A percentile compares a stretch with the other conserved stretches of the same genome.
phyloP scores from a whole-genome alignment of 805 yeast genomes.

The Teunomyces funiuensis region DNA sequence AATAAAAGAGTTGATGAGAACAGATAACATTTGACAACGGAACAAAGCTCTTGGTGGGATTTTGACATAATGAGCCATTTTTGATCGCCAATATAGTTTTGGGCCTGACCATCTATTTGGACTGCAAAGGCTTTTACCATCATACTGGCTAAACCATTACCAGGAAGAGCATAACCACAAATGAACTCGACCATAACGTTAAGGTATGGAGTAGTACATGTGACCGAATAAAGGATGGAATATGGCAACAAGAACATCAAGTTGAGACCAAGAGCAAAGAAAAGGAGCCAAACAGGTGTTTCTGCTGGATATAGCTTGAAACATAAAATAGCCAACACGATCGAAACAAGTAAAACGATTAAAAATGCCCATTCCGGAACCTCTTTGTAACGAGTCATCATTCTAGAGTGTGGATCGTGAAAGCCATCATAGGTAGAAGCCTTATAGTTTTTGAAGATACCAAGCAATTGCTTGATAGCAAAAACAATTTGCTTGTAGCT shows the following conservation, averaged over 20 bases:
- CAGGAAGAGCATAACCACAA: slow-evolving; percentile 27
- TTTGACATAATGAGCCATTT: slow-evolving; percentile 26
- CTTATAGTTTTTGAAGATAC: background rate
- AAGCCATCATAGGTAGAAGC: slow-evolving; percentile 13
- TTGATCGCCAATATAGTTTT: slow-evolving; percentile 34
- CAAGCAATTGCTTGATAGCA: slow-evolving; percentile 4
- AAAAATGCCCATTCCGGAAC: slow-evolving; percentile 37
- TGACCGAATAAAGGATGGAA: slow-evolving; percentile 14
- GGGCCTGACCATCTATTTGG: slow-evolving; percentile 30
- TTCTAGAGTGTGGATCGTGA: slow-evolving; percentile 28
- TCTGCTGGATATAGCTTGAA: slow-evolving; percentile 10
- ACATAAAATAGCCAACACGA: slow-evolving; percentile 19
- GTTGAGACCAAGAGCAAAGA: slow-evolving; percentile 21
- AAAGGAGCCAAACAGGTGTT: slow-evolving; percentile 25
- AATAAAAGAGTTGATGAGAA: slow-evolving; percentile 23
- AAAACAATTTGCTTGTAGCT: slow-evolving; percentile 4
- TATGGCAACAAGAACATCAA: slow-evolving; percentile 22
- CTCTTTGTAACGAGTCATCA: slow-evolving; percentile 34
- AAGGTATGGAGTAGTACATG: slow-evolving; percentile 14
- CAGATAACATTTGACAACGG: slow-evolving; percentile 26
- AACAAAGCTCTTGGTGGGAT: slow-evolving; percentile 22
- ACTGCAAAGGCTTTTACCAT: slow-evolving; percentile 23
- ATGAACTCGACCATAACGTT: slow-evolving; percentile 20
- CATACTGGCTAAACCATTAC: slow-evolving; percentile 23
- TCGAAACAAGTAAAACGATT: slow-evolving; percentile 24